phyloP scores from a whole-genome alignment of 176 grass and related monocot genomes.

The Musa troglodytarum region DNA sequence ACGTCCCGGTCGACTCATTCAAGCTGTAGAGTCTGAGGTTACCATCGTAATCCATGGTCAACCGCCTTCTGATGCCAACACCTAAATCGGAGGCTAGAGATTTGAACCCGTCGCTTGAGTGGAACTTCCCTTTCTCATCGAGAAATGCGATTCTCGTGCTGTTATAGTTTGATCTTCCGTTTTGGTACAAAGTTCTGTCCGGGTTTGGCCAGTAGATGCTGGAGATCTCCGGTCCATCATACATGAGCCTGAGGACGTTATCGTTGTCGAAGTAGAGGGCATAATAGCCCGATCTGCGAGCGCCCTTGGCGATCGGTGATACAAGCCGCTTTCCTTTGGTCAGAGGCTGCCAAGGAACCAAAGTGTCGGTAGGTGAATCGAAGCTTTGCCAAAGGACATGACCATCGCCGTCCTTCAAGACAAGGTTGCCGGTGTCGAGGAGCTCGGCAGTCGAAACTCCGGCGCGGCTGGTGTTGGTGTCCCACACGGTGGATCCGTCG shows the following conservation, averaged over 20 bases:
- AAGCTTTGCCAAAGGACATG: slow-evolving; percentile 38
- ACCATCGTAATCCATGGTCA: slow-evolving; percentile 55
- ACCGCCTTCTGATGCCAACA: slow-evolving; percentile 16
- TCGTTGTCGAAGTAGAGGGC: slow-evolving; percentile 37
- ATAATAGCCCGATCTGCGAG: slow-evolving; percentile 13
- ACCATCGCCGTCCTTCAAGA: slow-evolving; percentile 32
- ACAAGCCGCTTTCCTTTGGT: slow-evolving; percentile 24
- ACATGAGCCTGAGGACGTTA: slow-evolving; percentile 37
- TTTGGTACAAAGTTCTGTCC: background rate
- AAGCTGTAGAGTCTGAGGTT: slow-evolving; percentile 80
- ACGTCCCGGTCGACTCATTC: slow-evolving; percentile 38
- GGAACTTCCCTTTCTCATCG: slow-evolving; percentile 17
- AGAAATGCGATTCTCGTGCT: slow-evolving; percentile 29
- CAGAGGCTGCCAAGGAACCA: slow-evolving; percentile 28
- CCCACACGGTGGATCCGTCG: slow-evolving; percentile 48
- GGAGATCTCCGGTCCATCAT: slow-evolving; percentile 33
- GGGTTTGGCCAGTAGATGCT: slow-evolving; percentile 42
- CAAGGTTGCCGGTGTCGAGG: slow-evolving; percentile 61
- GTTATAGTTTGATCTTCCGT: slow-evolving; percentile 27
- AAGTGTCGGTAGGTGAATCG: slow-evolving; percentile 37
- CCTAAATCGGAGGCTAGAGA: slow-evolving; percentile 19
- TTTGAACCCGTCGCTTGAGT: slow-evolving; percentile 23
- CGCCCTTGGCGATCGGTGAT: slow-evolving; percentile 1
- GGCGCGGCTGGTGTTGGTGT: slow-evolving; percentile 25
- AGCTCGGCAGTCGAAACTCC: slow-evolving; percentile 21